Percentiles rank a stretch among this genome's conserved stretches.
Evolutionary conservation across 2,329 filamentous ascomycete genomes (phyloP).

Genomic region (Claviceps spartinae): DNA sequence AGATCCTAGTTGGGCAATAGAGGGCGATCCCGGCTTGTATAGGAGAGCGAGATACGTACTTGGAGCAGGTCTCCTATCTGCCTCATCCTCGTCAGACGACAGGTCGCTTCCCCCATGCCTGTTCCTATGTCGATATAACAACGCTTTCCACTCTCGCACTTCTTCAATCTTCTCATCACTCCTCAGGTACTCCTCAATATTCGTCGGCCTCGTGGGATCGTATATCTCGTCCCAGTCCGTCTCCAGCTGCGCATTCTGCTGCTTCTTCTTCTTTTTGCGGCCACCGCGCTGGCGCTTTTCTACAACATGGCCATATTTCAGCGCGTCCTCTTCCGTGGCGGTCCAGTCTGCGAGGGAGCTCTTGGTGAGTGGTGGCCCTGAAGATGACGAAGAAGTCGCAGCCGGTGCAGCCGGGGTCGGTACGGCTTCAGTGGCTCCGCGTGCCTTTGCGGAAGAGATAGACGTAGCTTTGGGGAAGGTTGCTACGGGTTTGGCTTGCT

Average conservation of each 20-base stretch:
- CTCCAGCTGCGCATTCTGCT: conserved; percentile 40
- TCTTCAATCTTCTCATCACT: conserved; percentile 76
- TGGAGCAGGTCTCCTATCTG: conserved; percentile 15
- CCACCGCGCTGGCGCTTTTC: conserved; percentile 65
- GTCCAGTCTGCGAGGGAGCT: conserved; percentile 72
- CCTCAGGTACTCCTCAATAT: conserved; percentile 68
- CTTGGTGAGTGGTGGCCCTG: conserved; percentile 34
- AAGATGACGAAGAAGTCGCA: conserved; percentile 19
- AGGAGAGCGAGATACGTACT: conserved; percentile 18
- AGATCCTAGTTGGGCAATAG: too few species aligned
- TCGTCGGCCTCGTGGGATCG: conserved; percentile 70
- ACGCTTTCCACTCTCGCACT: conserved; percentile 71
- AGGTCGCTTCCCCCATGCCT: conserved; percentile 26
- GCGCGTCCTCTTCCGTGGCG: conserved; percentile 65
- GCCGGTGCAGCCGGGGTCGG: conserved; percentile 9
- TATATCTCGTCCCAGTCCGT: conserved; percentile 90
- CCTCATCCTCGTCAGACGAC: conserved; percentile 28
- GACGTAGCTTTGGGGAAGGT: conserved; percentile 35
- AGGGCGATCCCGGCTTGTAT: too few species aligned
- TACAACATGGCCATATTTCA: conserved; percentile 43
- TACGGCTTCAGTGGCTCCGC: neutral
- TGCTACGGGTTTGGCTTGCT: conserved; percentile 44
- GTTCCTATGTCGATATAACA: conserved; percentile 57
- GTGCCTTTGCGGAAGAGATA: conserved; percentile 17
- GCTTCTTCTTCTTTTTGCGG: conserved; percentile 62